A percentile compares a stretch with the other conserved stretches of the same genome.
Conservation (phyloP, 108 stramenopile species). For the Cyclostephanos invisitatus region DNA sequence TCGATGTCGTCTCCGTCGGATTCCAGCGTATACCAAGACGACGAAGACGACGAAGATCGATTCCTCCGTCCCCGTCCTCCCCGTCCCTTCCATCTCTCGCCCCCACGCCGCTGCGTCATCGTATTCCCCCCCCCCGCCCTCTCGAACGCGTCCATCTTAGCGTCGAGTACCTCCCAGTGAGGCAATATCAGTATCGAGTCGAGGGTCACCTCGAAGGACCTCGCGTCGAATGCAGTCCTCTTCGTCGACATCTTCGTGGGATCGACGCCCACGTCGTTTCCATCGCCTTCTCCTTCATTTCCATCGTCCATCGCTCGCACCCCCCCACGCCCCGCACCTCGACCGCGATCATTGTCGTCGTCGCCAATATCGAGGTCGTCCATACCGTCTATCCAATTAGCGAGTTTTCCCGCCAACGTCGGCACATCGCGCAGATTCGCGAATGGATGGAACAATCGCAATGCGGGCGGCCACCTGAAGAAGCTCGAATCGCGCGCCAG, state of each 20-base stretch:
- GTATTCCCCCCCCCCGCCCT: background rate
- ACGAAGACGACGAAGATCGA: background rate
- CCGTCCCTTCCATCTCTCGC: too few relatives aligned
- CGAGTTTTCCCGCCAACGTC: slow-evolving; percentile 58
- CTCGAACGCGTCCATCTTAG: slow-evolving; percentile 37
- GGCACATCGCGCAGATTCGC: slow-evolving; percentile 25
- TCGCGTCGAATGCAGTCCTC: background rate
- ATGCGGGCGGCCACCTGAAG: slow-evolving; percentile 77
- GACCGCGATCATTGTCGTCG: background rate
- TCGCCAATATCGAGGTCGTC: slow-evolving; percentile 27
- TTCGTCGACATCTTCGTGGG: background rate
- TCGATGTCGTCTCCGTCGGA: background rate
- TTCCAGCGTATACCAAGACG: background rate
- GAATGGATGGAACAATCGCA: slow-evolving; percentile 84
- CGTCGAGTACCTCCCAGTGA: slow-evolving; percentile 58
- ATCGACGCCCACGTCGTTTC: background rate
- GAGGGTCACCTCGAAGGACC: slow-evolving; percentile 71
- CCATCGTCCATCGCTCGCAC: background rate
- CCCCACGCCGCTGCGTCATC: background rate
- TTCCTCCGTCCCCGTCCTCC: background rate
- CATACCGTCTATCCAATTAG: slow-evolving; percentile 70
- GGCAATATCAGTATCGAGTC: slow-evolving; percentile 72
- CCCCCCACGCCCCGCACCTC: background rate
- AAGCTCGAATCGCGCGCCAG: slow-evolving; percentile 67
- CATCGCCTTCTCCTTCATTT: background rate